These are phyloP conservation scores for Hypoxylon sp. DNA, from an alignment of 2,329 filamentous ascomycete species.

Conservation along the genomic window DNA sequence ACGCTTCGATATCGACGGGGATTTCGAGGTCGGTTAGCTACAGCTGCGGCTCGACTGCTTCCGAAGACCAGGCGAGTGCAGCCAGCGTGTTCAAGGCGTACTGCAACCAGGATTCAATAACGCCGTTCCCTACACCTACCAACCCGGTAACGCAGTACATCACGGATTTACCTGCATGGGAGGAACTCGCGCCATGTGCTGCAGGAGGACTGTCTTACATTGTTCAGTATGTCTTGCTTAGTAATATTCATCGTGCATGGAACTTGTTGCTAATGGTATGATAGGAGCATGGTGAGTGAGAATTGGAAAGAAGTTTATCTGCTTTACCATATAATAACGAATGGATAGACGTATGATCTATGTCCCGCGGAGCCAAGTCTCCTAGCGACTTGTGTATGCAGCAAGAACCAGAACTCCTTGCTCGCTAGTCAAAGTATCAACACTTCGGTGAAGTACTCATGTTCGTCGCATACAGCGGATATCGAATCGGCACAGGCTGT, in stretches of 20 bases:
- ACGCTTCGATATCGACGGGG: constrained; percentile 49
- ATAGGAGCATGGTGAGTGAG: constrained; percentile 47
- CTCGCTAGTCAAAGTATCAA: constrained; percentile 55
- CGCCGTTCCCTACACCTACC: constrained; percentile 54
- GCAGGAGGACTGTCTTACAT: constrained; percentile 49
- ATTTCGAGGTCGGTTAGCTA: constrained; percentile 53
- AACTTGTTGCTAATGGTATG: constrained; percentile 15
- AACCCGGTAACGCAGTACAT: constrained; percentile 57
- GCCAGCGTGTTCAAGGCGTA: constrained; percentile 56
- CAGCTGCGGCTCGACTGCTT: constrained; percentile 57
- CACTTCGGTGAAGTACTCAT: constrained; percentile 53
- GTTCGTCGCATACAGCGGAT: constrained; percentile 57
- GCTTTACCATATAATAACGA: constrained; percentile 1
- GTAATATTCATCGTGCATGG: too few relatives aligned
- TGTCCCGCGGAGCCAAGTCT: constrained; percentile 53
- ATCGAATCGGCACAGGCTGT: constrained; percentile 59
- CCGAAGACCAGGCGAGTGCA: constrained; percentile 58
- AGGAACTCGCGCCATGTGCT: constrained; percentile 56
- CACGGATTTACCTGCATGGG: constrained; percentile 57
- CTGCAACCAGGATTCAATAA: constrained; percentile 54
- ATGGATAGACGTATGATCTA: constrained; percentile 44
- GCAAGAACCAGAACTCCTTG: constrained; percentile 58
- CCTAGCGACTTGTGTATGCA: constrained; percentile 61
- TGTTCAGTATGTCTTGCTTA: constrained; percentile 48
- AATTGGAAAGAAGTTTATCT: background rate